Evolutionary conservation across 192 early-diverging fungal genomes (phyloP), one percentile per base, ranked within the genome.

Genomic region (Coemansia aciculifera): DNA sequence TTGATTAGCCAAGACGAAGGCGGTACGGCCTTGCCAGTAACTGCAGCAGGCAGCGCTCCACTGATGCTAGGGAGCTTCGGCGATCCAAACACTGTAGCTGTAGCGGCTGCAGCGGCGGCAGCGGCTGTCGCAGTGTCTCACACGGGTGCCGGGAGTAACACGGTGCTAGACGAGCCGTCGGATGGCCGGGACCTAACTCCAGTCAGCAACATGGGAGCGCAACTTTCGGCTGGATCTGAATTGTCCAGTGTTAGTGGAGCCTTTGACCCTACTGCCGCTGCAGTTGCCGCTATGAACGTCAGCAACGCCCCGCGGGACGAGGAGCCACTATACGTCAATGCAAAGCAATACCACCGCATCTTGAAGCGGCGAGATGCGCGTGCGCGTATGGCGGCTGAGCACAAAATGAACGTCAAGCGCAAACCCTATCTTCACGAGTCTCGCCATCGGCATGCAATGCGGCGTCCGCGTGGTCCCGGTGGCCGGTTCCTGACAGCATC

Each of bases 321-420:
- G 59, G 93, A 96, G 42, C 95, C 95, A 9, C 83, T 98, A 37
- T 98, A 95, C 77, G 98, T 99, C 23, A 99, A 99, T 75, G 94
- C 96, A 27, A 98, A 97, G 81, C 98, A 99, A 78, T 99, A 96
- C 79, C 93, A 97, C 72, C 90, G 98, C 40, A 99, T 99, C 73
- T 76, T 99, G 48, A 94, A 94, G 75, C 88, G 98, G 34, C 84
- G 98, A 64, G 94, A 95, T 59, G 95, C 97, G 19, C 84, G 97
- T 27, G 91, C 92, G 21, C 88, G 88, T 52, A 72, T 93, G 64
- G 91, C 93, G 52, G 95, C 93, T 36, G 67, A 90, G 79, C 91
- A 94, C 72, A 88, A 89, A 60, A 73, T 87, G 56, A 75, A 84
- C 37, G 88, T 87, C 48, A 90, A 90, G 68, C 87, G 93, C 71